Conservation (phyloP, 495 filamentous ascomycete species). For the Neurospora sublineolata region DNA sequence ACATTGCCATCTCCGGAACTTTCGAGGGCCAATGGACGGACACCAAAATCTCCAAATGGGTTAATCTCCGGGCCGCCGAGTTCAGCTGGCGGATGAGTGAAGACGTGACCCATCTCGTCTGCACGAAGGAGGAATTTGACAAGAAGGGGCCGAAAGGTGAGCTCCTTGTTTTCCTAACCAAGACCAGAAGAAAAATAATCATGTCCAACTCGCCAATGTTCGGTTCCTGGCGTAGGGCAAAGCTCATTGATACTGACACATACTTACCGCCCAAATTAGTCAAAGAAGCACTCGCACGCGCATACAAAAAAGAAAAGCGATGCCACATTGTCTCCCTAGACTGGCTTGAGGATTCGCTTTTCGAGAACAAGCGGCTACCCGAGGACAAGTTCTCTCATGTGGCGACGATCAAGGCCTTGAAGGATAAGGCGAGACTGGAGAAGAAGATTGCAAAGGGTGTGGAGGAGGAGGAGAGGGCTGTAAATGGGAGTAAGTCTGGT, state of each 20-base stretch:
- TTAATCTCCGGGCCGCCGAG: slow-evolving; percentile 14
- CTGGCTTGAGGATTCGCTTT: slow-evolving; percentile 31
- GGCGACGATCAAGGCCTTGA: slow-evolving; percentile 7
- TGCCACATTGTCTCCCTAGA: slow-evolving; percentile 23
- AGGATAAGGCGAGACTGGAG: slow-evolving; percentile 34
- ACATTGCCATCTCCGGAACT: slow-evolving; percentile 19
- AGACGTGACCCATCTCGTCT: slow-evolving; percentile 29
- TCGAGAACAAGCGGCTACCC: slow-evolving; percentile 2
- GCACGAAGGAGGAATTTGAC: slow-evolving; percentile 21
- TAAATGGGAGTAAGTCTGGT: slow-evolving; percentile 23
- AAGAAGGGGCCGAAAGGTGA: slow-evolving; percentile 3
- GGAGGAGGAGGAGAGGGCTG: slow-evolving; percentile 29
- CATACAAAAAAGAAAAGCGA: not conserved
- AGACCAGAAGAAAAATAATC: too few species aligned
- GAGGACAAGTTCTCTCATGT: slow-evolving; percentile 15
- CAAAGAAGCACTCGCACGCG: slow-evolving; percentile 9
- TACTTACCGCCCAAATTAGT: slow-evolving; percentile 2
- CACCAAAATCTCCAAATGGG: slow-evolving; percentile 23
- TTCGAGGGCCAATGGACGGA: slow-evolving; percentile 21
- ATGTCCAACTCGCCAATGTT: too few species aligned
- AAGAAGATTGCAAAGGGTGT: slow-evolving; percentile 20
- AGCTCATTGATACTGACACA: too few species aligned
- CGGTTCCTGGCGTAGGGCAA: too few species aligned
- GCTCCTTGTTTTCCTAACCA: not conserved
- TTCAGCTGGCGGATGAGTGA: slow-evolving; percentile 11